phyloP scores from a whole-genome alignment of 768 basidiomycete species.

The Nidularia sp. region DNA sequence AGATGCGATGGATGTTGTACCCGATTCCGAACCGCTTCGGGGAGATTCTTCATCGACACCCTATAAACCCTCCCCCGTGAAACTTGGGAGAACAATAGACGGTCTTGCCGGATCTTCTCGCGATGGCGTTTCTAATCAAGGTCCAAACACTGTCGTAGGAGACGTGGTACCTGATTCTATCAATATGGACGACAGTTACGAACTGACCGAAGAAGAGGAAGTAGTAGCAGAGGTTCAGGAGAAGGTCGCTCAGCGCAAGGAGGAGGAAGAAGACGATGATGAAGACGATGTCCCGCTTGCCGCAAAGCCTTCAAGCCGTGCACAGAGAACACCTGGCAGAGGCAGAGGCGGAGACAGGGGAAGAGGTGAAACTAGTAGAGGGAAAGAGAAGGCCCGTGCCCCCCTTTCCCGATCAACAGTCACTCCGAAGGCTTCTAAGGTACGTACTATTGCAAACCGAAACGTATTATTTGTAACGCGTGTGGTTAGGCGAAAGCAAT shows the following conservation, averaged over 20 bases:
- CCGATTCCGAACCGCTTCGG: conserved; percentile 58
- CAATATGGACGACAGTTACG: background rate
- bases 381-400: background rate
- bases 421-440: too few species aligned
- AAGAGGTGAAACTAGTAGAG: background rate
- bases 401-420: too few species aligned
- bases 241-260: background rate
- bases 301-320: conserved; percentile 7
- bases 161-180: background rate
- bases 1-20: conserved; percentile 46
- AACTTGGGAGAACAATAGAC: too few species aligned
- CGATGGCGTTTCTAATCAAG: background rate
- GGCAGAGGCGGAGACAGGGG: conserved; percentile 7
- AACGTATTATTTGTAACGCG: too few species aligned
- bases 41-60: background rate
- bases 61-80: background rate
- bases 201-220: background rate
- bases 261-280: conserved; percentile 21
- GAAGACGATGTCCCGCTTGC: conserved; percentile 45
- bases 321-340: conserved; percentile 12
- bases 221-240: conserved; percentile 1
- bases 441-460: too few species aligned
- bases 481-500: background rate
- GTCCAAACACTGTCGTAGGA: background rate
- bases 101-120: too few species aligned